Conservation (phyloP, 1,284 basidiomycete genomes). For the Lentinula novae-zelandiae region DNA sequence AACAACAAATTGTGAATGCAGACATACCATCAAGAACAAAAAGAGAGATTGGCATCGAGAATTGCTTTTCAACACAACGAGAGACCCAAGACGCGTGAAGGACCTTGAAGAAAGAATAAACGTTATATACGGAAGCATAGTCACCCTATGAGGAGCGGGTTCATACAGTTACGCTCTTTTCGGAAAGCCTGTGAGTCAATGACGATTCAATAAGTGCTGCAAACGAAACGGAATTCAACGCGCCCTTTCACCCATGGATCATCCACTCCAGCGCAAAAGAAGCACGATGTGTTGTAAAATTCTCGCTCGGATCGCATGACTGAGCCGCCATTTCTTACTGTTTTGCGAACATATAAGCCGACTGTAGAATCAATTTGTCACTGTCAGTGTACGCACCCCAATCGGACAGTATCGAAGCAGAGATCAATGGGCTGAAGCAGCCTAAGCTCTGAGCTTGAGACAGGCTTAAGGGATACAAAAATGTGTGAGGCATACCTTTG, state of each 20-base stretch:
- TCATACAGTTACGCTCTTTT: slow-evolving; percentile 10
- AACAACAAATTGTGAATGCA: neutral
- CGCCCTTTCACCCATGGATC: slow-evolving; percentile 13
- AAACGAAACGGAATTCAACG: neutral
- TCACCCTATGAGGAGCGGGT: neutral
- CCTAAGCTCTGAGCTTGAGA: neutral
- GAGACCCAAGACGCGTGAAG: slow-evolving; percentile 11
- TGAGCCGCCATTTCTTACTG: slow-evolving; percentile 9
- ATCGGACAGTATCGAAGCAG: neutral
- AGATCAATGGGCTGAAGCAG: slow-evolving; percentile 11
- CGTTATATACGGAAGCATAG: neutral
- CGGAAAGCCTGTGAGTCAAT: slow-evolving; percentile 1
- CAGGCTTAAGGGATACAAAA: neutral
- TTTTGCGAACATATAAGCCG: neutral
- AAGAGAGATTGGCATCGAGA: slow-evolving; percentile 5
- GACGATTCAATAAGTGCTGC: neutral
- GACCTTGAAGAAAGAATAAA: slow-evolving; percentile 2
- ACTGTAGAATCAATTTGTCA: neutral
- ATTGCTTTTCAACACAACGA: slow-evolving; percentile 3
- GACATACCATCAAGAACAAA: slow-evolving; percentile 14
- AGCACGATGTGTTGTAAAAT: slow-evolving; percentile 9
- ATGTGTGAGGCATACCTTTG: neutral
- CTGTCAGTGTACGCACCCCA: slow-evolving; percentile 7
- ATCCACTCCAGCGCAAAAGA: slow-evolving; percentile 12
- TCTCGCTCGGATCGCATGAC: slow-evolving; percentile 10